Base-by-base conservation (phyloP, 129 eudicot genomes). In the Centella asiatica region DNA sequence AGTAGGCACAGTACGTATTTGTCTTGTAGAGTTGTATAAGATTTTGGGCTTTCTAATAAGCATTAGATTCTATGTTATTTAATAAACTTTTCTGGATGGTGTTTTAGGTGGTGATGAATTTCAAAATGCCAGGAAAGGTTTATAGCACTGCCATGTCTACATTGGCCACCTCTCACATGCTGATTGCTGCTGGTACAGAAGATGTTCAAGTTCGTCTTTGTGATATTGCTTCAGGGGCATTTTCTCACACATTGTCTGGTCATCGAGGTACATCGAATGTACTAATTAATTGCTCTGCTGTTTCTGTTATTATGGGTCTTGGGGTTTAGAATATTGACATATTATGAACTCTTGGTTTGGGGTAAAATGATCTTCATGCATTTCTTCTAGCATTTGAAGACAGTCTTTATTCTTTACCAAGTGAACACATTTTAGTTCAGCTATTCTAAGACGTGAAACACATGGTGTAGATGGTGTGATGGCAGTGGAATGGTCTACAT, bases 121-220 rank as follows among this genome's bases (percentile, higher is more conserved):
- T 92, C 62, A 92, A 87, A 77, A 84, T 87, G 99, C 99, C 99
- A 20, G 99, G 99, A 68, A 92, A 92, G 78, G 96, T 92, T 44
- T 87, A 92, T 64, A 80, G 75, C 77, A 92, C 87, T 45, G 99
- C 95, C 60, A 92, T 92, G 99, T 92, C 96, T 65, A 46, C 96
- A 14, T 67, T 84, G 77, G 86, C 99, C 61, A 82, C 88, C 48
- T 79, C 99, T 2, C 99, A 92, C 75, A 92, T 87, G 95, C 80
- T 92, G 34, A 87, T 92, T 68, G 99, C 99, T 72, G 81, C 95
- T 42, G 99, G 88, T 57, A 87, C 95, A 55, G 99, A 92, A 84
- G 99, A 92, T 78, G 99, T 92, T 67, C 99, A 92, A 83, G 96
- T 92, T 67, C 96, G 96, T 46, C 87, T 92, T 33, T 92, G 96